phyloP scores from a whole-genome alignment of 169 alveolate species.

The Cryptosporidium baileyi region DNA sequence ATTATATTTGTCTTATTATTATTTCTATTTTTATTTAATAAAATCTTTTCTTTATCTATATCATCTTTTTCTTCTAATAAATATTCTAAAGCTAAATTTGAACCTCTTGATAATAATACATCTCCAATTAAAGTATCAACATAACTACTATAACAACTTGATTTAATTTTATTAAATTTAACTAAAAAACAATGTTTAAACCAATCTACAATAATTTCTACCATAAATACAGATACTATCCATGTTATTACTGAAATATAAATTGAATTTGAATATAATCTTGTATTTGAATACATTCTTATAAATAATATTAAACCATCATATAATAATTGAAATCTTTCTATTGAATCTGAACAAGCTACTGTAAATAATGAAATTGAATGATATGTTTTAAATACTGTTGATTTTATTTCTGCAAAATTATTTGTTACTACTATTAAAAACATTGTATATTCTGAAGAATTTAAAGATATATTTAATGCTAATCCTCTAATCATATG shows the following conservation, averaged over 20 bases:
- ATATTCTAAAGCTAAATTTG: conserved; percentile 28
- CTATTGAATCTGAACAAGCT: conserved; percentile 87
- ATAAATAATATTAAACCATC: conserved; percentile 86
- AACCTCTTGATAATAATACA: conserved; percentile 62
- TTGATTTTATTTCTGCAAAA: conserved; percentile 87
- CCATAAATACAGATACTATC: conserved; percentile 77
- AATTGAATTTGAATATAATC: conserved; percentile 11
- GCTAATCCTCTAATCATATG: conserved; percentile 86
- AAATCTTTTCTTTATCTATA: background rate
- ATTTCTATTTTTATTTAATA: background rate
- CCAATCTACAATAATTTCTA: conserved; percentile 86
- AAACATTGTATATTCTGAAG: conserved; percentile 90
- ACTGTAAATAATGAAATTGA: conserved; percentile 80
- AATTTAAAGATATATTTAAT: conserved; percentile 87
- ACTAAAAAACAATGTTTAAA: conserved; percentile 82
- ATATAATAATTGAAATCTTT: conserved; percentile 83
- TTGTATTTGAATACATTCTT: conserved; percentile 80
- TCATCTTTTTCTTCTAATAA: background rate
- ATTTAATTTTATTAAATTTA: conserved; percentile 80
- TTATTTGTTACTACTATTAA: conserved; percentile 86
- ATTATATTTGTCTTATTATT: background rate
- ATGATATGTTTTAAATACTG: conserved; percentile 87
- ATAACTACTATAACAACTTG: conserved; percentile 70
- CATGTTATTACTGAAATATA: conserved; percentile 71
- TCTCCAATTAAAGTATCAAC: conserved; percentile 54